Conservation (phyloP, 257 asterid species). For the Rauvolfia tetraphylla region DNA sequence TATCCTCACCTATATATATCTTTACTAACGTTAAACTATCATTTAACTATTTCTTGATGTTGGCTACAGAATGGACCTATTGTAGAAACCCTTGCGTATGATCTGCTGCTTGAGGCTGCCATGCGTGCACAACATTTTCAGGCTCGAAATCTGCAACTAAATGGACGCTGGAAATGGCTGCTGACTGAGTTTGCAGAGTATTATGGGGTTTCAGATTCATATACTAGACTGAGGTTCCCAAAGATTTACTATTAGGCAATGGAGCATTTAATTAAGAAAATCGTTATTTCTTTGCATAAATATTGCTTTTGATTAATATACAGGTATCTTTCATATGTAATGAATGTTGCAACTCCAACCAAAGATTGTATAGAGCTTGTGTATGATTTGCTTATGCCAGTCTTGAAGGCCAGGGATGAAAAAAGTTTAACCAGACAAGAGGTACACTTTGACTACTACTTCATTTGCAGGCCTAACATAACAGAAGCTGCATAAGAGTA, state of each 20-base stretch:
- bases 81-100: conserved; percentile 92
- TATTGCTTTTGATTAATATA: conserved; percentile 15
- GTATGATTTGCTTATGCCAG: conserved; percentile 73
- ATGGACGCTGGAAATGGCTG: conserved; percentile 93
- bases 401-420: conserved; percentile 65
- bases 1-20: neutral
- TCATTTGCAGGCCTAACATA: neutral
- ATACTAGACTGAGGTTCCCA: conserved; percentile 74
- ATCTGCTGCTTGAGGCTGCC: conserved; percentile 91
- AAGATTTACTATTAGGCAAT: conserved; percentile 8
- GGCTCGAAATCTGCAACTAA: conserved; percentile 61
- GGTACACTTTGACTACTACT: conserved; percentile 31
- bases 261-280: conserved; percentile 6
- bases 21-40: neutral
- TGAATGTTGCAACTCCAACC: conserved; percentile 92
- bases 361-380: conserved; percentile 89
- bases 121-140: conserved; percentile 82
- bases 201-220: conserved; percentile 86
- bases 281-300: conserved; percentile 1
- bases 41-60: conserved; percentile 14
- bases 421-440: conserved; percentile 88
- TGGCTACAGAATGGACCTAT: conserved; percentile 78
- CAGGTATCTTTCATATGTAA: conserved; percentile 79
- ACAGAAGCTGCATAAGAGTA: neutral
- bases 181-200: conserved; percentile 74